Percentiles rank a stretch among this genome's conserved stretches.
Evolutionary conservation across 139 green algal species (phyloP).

Genomic region (Helicosporidium sp.): DNA sequence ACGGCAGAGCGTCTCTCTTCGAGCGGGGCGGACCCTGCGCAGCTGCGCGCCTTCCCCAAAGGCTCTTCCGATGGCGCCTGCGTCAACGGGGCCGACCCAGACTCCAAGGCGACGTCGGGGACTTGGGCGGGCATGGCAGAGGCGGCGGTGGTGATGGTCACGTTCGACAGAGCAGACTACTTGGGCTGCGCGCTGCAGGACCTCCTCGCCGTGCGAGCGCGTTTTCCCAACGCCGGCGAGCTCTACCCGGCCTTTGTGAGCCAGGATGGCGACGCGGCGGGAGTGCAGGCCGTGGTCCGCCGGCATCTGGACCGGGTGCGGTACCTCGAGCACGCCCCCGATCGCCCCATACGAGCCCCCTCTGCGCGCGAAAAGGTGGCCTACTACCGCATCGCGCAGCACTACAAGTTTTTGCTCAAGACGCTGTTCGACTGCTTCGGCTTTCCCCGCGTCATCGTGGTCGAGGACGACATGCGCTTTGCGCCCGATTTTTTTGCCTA

Average conservation of each 20-base stretch:
- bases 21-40: no score
- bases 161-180: constrained; percentile 23
- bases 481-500: constrained; percentile 36
- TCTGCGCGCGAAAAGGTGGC: constrained; percentile 18
- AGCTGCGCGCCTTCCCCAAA: no score
- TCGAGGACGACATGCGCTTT: constrained; percentile 42
- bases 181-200: constrained; percentile 12
- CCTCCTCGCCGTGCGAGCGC: constrained; percentile 10
- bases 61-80: no score
- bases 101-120: no score
- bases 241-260: no score
- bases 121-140: no score
- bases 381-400: constrained; percentile 34
- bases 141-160: constrained; percentile 26
- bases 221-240: no score
- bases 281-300: constrained; percentile 6
- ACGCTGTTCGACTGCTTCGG: constrained; percentile 31
- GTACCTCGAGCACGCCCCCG: neutral
- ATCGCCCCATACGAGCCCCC: neutral
- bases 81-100: no score
- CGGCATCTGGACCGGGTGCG: neutral
- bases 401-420: constrained; percentile 32
- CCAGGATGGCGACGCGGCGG: constrained; percentile 17
- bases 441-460: constrained; percentile 22
- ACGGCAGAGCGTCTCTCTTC: no score